A percentile compares a stretch with the other conserved stretches of the same genome.
These are phyloP conservation scores for Penicillium sp. DNA, from an alignment of 2,329 filamentous ascomycete species.

Conservation along the genomic window DNA sequence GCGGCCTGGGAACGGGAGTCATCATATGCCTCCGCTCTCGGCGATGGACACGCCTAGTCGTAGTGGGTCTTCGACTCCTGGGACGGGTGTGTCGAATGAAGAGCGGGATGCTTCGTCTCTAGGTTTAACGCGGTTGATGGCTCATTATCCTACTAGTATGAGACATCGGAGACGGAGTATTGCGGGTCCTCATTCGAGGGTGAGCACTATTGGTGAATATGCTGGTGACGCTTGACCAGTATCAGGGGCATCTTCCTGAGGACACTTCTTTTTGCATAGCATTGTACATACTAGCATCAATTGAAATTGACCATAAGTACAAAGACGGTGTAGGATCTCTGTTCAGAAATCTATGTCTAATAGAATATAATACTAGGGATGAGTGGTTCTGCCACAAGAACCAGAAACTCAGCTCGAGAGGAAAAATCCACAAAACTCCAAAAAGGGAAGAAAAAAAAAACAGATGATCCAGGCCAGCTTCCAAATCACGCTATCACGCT, in stretches of 20 bases:
- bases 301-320: constrained; percentile 4
- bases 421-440: constrained; percentile 8
- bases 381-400: constrained; percentile 4
- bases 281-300: constrained; percentile 2
- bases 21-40: constrained; percentile 13
- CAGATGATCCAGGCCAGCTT: constrained; percentile 1
- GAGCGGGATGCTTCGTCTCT: constrained; percentile 24
- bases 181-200: constrained; percentile 28
- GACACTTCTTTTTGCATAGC: neutral
- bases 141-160: constrained; percentile 32
- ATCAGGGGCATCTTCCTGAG: neutral
- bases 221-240: neutral
- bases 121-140: constrained; percentile 27
- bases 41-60: constrained; percentile 17
- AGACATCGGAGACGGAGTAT: constrained; percentile 32
- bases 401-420: neutral
- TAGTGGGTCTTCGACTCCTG: constrained; percentile 29
- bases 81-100: constrained; percentile 21
- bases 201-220: constrained; percentile 10
- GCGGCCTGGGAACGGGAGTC: constrained; percentile 13
- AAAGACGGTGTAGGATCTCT: neutral
- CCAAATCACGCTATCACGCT: constrained; percentile 12
- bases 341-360: constrained; percentile 21
- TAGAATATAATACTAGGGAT: constrained; percentile 10
- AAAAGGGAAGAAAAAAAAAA: constrained; percentile 5